Conservation (phyloP, 2,329 filamentous ascomycete genomes). For the Aspergillus sp. region DNA sequence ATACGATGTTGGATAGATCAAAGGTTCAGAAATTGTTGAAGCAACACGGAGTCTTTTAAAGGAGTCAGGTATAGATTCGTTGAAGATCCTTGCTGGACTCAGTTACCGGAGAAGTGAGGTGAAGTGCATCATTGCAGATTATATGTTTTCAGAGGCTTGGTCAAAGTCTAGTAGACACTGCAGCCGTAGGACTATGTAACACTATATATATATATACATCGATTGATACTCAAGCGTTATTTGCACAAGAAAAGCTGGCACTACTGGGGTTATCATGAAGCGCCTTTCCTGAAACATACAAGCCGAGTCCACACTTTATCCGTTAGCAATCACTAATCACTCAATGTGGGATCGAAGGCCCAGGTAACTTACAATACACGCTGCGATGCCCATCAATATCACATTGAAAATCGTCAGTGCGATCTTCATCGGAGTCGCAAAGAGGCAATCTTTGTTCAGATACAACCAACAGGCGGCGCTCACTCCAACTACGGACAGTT, state of each 20-base stretch:
- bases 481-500: slow-evolving; percentile 11
- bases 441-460: slow-evolving; percentile 22
- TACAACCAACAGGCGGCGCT: slow-evolving; percentile 28
- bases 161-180: too few species aligned
- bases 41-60: too few species aligned
- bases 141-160: too few species aligned
- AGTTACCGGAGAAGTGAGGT: too few species aligned
- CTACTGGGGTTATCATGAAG: slow-evolving; percentile 25
- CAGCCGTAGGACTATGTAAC: too few species aligned
- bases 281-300: slow-evolving; percentile 29
- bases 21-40: too few species aligned
- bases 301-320: slow-evolving; percentile 27
- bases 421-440: slow-evolving; percentile 21
- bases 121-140: too few species aligned
- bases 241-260: slow-evolving; percentile 30
- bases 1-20: too few species aligned
- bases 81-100: too few species aligned
- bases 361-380: slow-evolving; percentile 14
- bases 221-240: slow-evolving; percentile 9
- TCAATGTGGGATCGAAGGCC: neutral
- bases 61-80: too few species aligned
- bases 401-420: slow-evolving; percentile 18
- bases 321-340: slow-evolving; percentile 4
- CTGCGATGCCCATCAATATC: slow-evolving; percentile 14
- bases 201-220: neutral